Base-by-base conservation (phyloP, 805 yeast genomes). In the Yarrowia sp. region DNA sequence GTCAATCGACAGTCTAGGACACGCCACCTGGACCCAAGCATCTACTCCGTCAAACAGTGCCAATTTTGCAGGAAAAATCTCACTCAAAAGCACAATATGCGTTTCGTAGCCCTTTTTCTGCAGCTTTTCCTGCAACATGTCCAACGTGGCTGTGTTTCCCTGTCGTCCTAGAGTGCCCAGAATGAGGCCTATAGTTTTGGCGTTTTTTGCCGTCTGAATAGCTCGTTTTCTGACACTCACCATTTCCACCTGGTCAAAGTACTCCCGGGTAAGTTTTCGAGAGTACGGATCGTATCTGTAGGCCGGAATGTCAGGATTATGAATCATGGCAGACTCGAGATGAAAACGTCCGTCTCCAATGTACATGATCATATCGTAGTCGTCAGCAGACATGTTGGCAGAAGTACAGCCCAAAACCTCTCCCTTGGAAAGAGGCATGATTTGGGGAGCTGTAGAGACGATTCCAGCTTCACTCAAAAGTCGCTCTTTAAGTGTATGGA, bases 271-370 rank as follows among this genome's bases (percentile, higher is more conserved):
- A 76, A 95, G 91, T 72, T 89, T 92, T 67, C 96, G 81, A 17
- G 92, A 89, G 74, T 95, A 95, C 11, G 99, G 99, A 73, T 95
- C 99, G 74, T 95, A 95, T 71, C 97, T 84, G 75, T 80, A 95
- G 0, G 98, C 98, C 0, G 96, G 96, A 17, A 93, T 82, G 4
- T 84, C 84, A 0, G 99, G 99, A 73, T 95, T 95, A 75, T 92
- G 98, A 65, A 95, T 95, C 98, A 95, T 93, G 6, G 98, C 91
- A 61, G 93, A 85, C 73, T 95, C 99, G 48, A 95, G 78, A 75
- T 95, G 99, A 77, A 95, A 95, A 59, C 99, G 78, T 14, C 99
- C 99, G 76, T 95, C 99, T 35, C 99, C 99, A 22, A 95, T 80
- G 71, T 93, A 95, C 2, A 95, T 82, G 88, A 92, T 90, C 0